Percentiles rank a stretch among this genome's conserved stretches.
These are phyloP conservation scores for Trichocladium uniseriatum DNA, from an alignment of 495 filamentous ascomycete species.

Conservation along the genomic window DNA sequence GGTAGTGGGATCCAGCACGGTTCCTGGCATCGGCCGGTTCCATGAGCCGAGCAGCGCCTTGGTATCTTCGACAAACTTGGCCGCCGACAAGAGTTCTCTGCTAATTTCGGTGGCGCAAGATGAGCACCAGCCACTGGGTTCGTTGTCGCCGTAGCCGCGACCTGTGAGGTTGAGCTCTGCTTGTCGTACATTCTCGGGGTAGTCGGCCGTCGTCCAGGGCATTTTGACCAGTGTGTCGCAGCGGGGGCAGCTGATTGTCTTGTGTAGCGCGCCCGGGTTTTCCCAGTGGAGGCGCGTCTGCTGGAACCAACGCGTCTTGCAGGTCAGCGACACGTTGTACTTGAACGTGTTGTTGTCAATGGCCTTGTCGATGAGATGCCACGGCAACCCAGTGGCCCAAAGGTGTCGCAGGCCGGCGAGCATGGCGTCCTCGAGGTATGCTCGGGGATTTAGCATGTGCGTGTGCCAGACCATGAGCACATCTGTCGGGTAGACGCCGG, in stretches of 20 bases:
- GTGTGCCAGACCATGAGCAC: conserved; percentile 88
- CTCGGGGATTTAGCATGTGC: conserved; percentile 73
- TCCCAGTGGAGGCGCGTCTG: conserved; percentile 51
- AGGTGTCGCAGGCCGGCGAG: conserved; percentile 48
- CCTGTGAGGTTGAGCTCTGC: conserved; percentile 24
- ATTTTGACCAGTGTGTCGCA: conserved; percentile 40
- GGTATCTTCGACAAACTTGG: conserved; percentile 50
- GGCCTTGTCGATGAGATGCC: conserved; percentile 51
- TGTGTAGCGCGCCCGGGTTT: conserved; percentile 40
- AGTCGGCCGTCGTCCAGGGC: conserved; percentile 51
- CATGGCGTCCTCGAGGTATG: conserved; percentile 71
- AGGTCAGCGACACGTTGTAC: conserved; percentile 45
- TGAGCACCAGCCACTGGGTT: conserved; percentile 37
- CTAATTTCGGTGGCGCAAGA: conserved; percentile 42
- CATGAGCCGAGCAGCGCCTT: conserved; percentile 31
- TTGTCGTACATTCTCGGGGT: conserved; percentile 21
- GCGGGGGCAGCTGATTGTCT: conserved; percentile 47
- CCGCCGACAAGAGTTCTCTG: conserved; percentile 45
- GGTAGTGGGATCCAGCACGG: conserved; percentile 37
- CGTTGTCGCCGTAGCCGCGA: conserved; percentile 59
- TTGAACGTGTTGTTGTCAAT: conserved; percentile 54
- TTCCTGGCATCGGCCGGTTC: conserved; percentile 54
- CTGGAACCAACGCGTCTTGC: conserved; percentile 39
- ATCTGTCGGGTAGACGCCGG: conserved; percentile 38
- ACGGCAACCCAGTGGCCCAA: conserved; percentile 63